Base-by-base conservation (phyloP, 305 asterid species). In the Withania somnifera region DNA sequence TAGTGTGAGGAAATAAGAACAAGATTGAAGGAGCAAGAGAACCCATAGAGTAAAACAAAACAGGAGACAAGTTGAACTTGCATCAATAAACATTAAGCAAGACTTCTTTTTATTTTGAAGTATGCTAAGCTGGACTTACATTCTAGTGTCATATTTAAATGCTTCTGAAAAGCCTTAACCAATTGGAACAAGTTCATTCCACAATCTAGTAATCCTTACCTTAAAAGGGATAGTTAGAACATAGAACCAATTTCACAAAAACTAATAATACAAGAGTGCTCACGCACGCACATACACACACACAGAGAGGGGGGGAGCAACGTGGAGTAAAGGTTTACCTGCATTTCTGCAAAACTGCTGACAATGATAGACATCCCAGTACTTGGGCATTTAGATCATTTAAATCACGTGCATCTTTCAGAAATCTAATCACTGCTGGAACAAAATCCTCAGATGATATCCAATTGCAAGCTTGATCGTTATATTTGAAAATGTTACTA, bases 281-380 rank as follows among this genome's bases (percentile, higher is more conserved):
- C n/a, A n/a, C n/a, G n/a, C n/a, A n/a, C n/a, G n/a, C n/a, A 11
- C 34, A 28, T 5, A 6, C 19, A 14, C 45, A 38, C 45, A 38
- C 45, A 38, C 10, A 11, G 7, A 14, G 8, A 24, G 0, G 1
- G 20, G 30, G 5, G 28, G 36, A 14, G 40, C 6, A 45, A 14
- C 34, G 32, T 1, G 34, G 34, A 53, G 82, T 34, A 60, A 58
- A 34, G 58, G 56, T 34, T 75, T 91, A 95, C 99, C 97, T 81
- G 92, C 89, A 83, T 82, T 88, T 89, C 89, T 88, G 93, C 86
- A 93, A 71, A 77, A 92, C 84, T 52, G 90, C 88, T 50, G 87
- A 80, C 84, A 91, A 77, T 82, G 94, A 78, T 11, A 82, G 82
- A 84, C 98, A 94, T 80, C 98, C 99, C 38, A 79, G 83, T 87